Conservation (phyloP, 352 stramenopile species). For the Nothophytophthora sp. region DNA sequence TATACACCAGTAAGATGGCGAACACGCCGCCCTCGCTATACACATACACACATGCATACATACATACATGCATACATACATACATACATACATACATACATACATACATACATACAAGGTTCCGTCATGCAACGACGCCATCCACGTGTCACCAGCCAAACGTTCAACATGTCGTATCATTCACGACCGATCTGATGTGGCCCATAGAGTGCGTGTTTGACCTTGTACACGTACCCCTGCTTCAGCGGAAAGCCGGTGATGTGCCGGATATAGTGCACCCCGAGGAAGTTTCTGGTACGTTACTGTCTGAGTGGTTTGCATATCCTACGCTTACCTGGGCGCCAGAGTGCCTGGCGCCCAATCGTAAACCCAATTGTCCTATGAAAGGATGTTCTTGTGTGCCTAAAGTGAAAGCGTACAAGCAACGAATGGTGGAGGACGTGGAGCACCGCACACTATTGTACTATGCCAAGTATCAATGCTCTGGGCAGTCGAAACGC, state of each 20-base stretch:
- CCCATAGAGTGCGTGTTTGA: slow-evolving; percentile 1
- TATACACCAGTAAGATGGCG: no score
- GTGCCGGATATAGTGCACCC: background rate
- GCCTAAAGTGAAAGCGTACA: slow-evolving; percentile 1
- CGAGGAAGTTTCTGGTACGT: no score
- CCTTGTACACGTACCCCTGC: slow-evolving; percentile 7
- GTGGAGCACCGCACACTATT: slow-evolving; percentile 4
- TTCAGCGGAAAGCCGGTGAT: slow-evolving; percentile 7
- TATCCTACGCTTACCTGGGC: slow-evolving; percentile 2
- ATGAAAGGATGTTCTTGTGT: background rate
- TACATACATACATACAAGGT: no score
- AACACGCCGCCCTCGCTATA: no score
- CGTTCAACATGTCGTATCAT: slow-evolving; percentile 3
- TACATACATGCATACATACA: no score
- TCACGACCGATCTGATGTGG: slow-evolving; percentile 2
- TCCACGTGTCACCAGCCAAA: no score
- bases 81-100: no score
- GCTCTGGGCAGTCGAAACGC: background rate
- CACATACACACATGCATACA: no score
- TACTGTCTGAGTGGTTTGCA: slow-evolving; percentile 1
- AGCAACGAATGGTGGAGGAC: background rate
- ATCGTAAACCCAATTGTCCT: background rate
- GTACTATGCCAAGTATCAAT: slow-evolving; percentile 4
- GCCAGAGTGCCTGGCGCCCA: background rate
- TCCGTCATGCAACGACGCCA: no score